A percentile compares a stretch with the other conserved stretches of the same genome.
Evolutionary conservation across 2,329 filamentous ascomycete species (phyloP).

Genomic region (Hymenoscyphus fructigenus): DNA sequence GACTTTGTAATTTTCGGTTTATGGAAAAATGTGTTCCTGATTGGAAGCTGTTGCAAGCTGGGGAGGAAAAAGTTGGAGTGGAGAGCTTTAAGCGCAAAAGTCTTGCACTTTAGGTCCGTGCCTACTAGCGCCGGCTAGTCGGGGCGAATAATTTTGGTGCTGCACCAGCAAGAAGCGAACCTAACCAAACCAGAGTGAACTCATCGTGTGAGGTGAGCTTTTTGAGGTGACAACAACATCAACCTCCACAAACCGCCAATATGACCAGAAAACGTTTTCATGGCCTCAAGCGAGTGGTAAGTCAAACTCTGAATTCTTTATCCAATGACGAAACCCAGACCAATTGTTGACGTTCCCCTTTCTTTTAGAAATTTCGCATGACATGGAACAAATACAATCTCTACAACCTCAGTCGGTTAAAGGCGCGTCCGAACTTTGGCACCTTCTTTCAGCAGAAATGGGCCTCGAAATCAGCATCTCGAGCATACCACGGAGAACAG

Average conservation of each 20-base stretch:
- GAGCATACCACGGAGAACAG: conserved; percentile 92
- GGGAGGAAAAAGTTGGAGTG: neutral
- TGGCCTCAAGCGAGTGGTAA: conserved; percentile 64
- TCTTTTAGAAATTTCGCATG: conserved; percentile 78
- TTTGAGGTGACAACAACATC: neutral
- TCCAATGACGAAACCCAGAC: neutral
- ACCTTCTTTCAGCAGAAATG: conserved; percentile 99
- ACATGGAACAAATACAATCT: conserved; percentile 98
- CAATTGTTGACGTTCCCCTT: conserved; percentile 15
- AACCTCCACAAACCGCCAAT: conserved; percentile 10
- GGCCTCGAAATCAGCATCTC: conserved; percentile 78
- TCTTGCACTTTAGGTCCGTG: conserved; percentile 1
- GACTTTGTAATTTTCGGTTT: neutral
- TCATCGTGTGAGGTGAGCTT: neutral
- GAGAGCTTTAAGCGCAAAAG: conserved; percentile 6
- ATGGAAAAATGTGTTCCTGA: neutral
- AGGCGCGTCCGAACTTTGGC: conserved; percentile 43
- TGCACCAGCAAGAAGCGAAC: neutral
- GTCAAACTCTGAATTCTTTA: conserved; percentile 36
- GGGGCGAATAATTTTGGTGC: neutral
- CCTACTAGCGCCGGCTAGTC: conserved; percentile 1
- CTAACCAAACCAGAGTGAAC: neutral
- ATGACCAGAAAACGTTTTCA: conserved; percentile 62
- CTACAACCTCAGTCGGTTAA: conserved; percentile 73
- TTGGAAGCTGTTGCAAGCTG: conserved; percentile 2